Conservation (phyloP, 1,139 yeast genomes). For the Hanseniaspora uvarum region DNA sequence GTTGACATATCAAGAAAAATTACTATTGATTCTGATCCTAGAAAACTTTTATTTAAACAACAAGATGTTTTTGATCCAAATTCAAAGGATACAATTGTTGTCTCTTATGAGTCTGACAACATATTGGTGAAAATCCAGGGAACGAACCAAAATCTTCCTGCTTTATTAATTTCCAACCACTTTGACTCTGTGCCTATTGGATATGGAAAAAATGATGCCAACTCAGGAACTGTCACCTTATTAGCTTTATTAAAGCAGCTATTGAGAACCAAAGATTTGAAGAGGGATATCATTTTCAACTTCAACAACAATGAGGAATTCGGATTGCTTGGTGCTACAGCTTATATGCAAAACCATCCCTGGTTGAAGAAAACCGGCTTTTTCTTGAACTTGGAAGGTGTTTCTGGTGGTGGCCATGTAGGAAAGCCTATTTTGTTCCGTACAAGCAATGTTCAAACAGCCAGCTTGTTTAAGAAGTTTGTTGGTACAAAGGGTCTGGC, state of each 20-base stretch:
- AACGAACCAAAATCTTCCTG: slow-evolving; percentile 45
- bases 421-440: slow-evolving; percentile 78
- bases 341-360: slow-evolving; percentile 56
- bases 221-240: slow-evolving; percentile 80
- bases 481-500: slow-evolving; percentile 38
- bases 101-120: slow-evolving; percentile 73
- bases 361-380: slow-evolving; percentile 57
- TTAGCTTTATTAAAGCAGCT: slow-evolving; percentile 55
- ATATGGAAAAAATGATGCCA: slow-evolving; percentile 85
- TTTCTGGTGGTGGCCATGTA: slow-evolving; percentile 68
- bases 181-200: slow-evolving; percentile 84
- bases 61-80: slow-evolving; percentile 38
- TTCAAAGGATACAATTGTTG: slow-evolving; percentile 37
- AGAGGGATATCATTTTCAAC: slow-evolving; percentile 65
- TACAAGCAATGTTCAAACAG: slow-evolving; percentile 68
- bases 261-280: slow-evolving; percentile 36
- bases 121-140: slow-evolving; percentile 66
- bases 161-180: slow-evolving; percentile 71
- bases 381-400: slow-evolving; percentile 84
- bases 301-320: slow-evolving; percentile 88
- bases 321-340: slow-evolving; percentile 73
- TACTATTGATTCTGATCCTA: slow-evolving; percentile 40
- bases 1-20: slow-evolving; percentile 33
- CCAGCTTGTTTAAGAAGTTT: slow-evolving; percentile 43
- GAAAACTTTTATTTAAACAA: slow-evolving; percentile 40